Evolutionary conservation across 163 green algal species (phyloP), one percentile per base, ranked within the genome.

Genomic region (Trebouxia gelatinosa): DNA sequence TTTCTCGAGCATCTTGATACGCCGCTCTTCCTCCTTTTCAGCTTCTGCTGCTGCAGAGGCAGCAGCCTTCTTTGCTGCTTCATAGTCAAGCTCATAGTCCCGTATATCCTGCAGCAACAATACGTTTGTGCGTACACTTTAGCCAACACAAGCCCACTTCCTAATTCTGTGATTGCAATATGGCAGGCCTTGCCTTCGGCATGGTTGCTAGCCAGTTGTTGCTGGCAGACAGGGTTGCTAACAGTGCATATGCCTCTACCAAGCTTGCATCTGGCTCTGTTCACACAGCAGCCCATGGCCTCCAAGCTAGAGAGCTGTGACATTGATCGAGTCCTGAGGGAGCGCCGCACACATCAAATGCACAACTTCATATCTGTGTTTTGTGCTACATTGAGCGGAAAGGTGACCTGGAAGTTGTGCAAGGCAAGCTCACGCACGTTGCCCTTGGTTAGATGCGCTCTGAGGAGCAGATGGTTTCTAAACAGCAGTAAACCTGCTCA

Each of bases 21-120:
- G 68, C 7, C 43, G 68, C 40, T 76, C 68, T n/a, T 76, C 68
- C 39, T 59, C 68, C 28, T 76, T 59, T 43, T 76, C 40, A 31
- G 68, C 68, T 38, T 59, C 68, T 4, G 62, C 13, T 17, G 68
- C 68, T 13, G 29, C 68, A 46, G 40, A 39, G 29, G 68, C 68
- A 31, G 71, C 71, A 38, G 71, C 32, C 32, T 67, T 66, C 48
- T 61, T 66, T 32, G 71, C 71, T 29, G 71, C 71, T 6, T 78
- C 71, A 37, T 67, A 65, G 35, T 78, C 71, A 29, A 78, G n/a
- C 43, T 78, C 71, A 57, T 78, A 78, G 19, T 78, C 71, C 34
- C 71, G 51, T 21, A 78, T 78, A 31, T 78, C 71, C 68, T 76
- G 39, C 39, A 74, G 38, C 16, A 31, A 28, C 32, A 5, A 70